Evolutionary conservation across 495 filamentous ascomycete genomes (phyloP), one percentile per base, ranked within the genome.

Genomic region (Neurospora discreta): DNA sequence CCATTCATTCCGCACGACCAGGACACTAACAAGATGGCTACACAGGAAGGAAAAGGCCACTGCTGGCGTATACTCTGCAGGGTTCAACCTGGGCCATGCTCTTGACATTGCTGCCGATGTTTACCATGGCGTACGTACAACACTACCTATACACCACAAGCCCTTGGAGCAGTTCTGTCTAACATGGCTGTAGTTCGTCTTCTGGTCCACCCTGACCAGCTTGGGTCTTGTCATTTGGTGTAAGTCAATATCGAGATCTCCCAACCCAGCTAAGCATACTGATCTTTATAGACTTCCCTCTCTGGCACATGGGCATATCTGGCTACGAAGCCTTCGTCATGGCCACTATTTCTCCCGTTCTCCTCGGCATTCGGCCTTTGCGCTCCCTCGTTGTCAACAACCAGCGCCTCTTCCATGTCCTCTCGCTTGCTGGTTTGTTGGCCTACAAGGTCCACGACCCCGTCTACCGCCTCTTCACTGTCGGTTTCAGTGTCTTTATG

Each of bases 291-390:
- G 92, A 97, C 79, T 99, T 99, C 78, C 95, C 95, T 18, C 87
- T 99, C n/a, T 99, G 96, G 96, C 89, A 98, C 80, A 98, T 99
- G 96, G 96, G 96, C 71, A 94, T 99, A 73, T 99, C 96, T 9
- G 96, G 96, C 71, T 98, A 97, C 74, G 96, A 99, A 82, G 90
- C 90, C 36, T 85, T 95, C 73, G 89, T 99, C 79, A 89, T 97
- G 87, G 86, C 86, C 73, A 94, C 91, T n/a, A 77, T 93, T 69
- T 91, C 93, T 6, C 95, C 96, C 0, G 83, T 94, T 30, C 80
- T 98, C n/a, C 90, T 98, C 39, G 88, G 85, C 36, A 90, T 95
- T 71, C 85, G 82, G 39, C 85, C 90, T 3, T 68, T 98, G 46
- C 90, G 92, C 44, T 87, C 86, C 39, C 79, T 92, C 13, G 85